Percentiles rank a stretch among this genome's conserved stretches.
These are phyloP conservation scores for Mucor piriformis DNA, from an alignment of 371 early-diverging fungal genomes.

Conservation along the genomic window DNA sequence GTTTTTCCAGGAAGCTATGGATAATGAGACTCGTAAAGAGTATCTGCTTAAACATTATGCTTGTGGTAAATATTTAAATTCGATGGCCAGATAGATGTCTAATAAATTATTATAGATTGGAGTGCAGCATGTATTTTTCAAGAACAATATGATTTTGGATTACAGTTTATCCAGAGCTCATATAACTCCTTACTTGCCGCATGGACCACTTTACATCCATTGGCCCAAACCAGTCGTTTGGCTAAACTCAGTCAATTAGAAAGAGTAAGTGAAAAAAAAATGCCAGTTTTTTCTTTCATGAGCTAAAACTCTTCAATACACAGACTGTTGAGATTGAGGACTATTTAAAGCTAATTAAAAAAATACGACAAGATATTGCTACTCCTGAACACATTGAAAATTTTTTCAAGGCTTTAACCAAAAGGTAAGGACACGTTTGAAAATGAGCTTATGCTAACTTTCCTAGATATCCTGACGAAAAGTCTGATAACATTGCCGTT, in stretches of 20 bases:
- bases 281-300: not conserved
- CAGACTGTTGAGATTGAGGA: slow-evolving; percentile 70
- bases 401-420: slow-evolving; percentile 18
- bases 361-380: slow-evolving; percentile 23
- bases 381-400: slow-evolving; percentile 3
- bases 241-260: slow-evolving; percentile 52
- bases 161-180: slow-evolving; percentile 53
- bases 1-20: slow-evolving; percentile 54
- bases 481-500: slow-evolving; percentile 46
- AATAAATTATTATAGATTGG: slow-evolving; percentile 42
- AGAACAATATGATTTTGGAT: slow-evolving; percentile 55
- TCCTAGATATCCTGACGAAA: slow-evolving; percentile 38
- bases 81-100: no score
- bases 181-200: slow-evolving; percentile 54
- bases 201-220: slow-evolving; percentile 61
- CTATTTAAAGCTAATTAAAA: slow-evolving; percentile 48
- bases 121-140: slow-evolving; percentile 45
- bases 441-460: not conserved
- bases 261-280: slow-evolving; percentile 44
- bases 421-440: slow-evolving; percentile 13
- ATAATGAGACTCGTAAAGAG: slow-evolving; percentile 38
- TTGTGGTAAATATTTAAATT: slow-evolving; percentile 46
- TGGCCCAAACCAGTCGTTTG: slow-evolving; percentile 54
- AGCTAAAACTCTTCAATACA: not conserved
- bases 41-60: slow-evolving; percentile 44